These are phyloP conservation scores for Phytophthora citricola DNA, from an alignment of 352 stramenopile genomes.

Conservation along the genomic window DNA sequence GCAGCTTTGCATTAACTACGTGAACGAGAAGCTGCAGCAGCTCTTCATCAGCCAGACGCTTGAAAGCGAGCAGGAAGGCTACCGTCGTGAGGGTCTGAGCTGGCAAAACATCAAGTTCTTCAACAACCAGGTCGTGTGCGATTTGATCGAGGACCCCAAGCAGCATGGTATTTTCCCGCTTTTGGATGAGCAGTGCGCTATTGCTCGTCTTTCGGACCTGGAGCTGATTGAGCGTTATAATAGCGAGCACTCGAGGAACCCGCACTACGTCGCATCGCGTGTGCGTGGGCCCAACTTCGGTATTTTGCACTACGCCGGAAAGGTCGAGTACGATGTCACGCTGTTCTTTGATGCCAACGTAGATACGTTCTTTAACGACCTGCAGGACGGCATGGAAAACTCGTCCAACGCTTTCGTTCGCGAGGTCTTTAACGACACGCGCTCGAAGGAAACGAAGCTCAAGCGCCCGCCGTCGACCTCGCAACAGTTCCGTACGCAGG, in stretches of 20 bases:
- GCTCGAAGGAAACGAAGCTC: constrained; percentile 80
- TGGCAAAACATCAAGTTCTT: constrained; percentile 85
- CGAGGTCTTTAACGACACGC: constrained; percentile 84
- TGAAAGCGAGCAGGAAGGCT: constrained; percentile 81
- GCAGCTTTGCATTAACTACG: constrained; percentile 93
- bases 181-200: constrained; percentile 83
- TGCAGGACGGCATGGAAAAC: constrained; percentile 76
- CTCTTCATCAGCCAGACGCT: constrained; percentile 89
- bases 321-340: constrained; percentile 88
- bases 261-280: constrained; percentile 78
- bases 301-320: constrained; percentile 87
- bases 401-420: constrained; percentile 78
- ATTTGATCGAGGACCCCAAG: constrained; percentile 89
- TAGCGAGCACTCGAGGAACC: constrained; percentile 67
- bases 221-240: constrained; percentile 86
- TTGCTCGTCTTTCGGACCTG: constrained; percentile 70
- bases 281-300: constrained; percentile 78
- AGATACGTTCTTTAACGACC: constrained; percentile 87
- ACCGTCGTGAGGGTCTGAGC: constrained; percentile 73
- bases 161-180: constrained; percentile 84
- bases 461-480: constrained; percentile 86
- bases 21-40: constrained; percentile 90
- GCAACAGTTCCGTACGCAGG: constrained; percentile 85
- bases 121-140: constrained; percentile 91
- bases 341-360: constrained; percentile 88